phyloP scores from a whole-genome alignment of 176 grass and related monocot species.

The Oryza glaberrima region DNA sequence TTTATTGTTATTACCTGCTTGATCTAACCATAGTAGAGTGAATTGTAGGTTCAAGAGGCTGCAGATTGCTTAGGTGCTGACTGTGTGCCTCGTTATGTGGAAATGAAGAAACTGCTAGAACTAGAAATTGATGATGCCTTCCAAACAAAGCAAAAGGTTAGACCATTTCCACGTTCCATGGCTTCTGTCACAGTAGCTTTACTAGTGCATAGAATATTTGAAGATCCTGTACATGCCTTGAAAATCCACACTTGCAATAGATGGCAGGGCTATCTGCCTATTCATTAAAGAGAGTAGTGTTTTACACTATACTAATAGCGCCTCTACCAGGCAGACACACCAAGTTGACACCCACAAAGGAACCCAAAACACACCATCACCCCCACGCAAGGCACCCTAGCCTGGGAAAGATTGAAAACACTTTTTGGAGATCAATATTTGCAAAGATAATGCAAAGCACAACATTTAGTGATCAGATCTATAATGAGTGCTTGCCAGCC shows the following conservation, averaged over 20 bases:
- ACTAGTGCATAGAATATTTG: not conserved
- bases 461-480: not conserved
- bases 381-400: no score
- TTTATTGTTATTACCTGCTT: not conserved
- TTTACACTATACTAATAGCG: no score
- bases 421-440: not conserved
- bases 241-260: not conserved
- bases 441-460: not conserved
- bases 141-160: constrained; percentile 67
- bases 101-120: constrained; percentile 76
- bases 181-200: constrained; percentile 1
- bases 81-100: constrained; percentile 76
- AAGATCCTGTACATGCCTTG: not conserved
- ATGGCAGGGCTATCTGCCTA: no score
- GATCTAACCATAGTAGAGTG: constrained; percentile 8
- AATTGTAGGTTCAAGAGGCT: constrained; percentile 84
- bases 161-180: constrained; percentile 1
- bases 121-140: constrained; percentile 76
- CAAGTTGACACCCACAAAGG: no score
- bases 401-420: no score
- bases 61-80: constrained; percentile 92
- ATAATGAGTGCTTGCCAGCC: not conserved
- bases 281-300: no score
- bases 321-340: no score
- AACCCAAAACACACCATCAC: no score